Conservation (phyloP, 139 green algal species). For the Dunaliella primolecta region DNA sequence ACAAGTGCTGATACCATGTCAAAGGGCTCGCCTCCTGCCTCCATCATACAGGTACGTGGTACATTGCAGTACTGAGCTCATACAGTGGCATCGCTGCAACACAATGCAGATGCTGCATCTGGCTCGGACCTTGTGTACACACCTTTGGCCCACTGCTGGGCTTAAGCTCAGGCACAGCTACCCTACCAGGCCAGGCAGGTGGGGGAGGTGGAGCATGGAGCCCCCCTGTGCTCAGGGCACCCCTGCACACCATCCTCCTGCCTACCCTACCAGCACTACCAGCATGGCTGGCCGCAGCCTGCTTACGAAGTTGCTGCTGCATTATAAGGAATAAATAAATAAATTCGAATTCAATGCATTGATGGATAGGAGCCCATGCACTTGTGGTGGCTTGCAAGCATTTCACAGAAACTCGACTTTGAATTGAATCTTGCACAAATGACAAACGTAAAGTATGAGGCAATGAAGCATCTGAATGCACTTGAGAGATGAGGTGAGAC, state of each 20-base stretch:
- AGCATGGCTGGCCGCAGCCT: neutral
- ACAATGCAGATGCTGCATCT: neutral
- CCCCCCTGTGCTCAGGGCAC: neutral
- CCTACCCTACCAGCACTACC: neutral
- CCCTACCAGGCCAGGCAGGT: slow-evolving; percentile 43
- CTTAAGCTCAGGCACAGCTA: slow-evolving; percentile 48
- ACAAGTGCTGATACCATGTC: neutral
- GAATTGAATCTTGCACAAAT: too few relatives aligned
- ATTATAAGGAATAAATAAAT: neutral
- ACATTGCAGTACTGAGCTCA: neutral
- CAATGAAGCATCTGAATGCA: too few relatives aligned
- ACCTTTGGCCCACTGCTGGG: slow-evolving; percentile 45
- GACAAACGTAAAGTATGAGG: too few relatives aligned
- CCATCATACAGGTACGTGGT: too few relatives aligned
- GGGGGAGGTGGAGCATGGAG: slow-evolving; percentile 24
- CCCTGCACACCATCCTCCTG: neutral
- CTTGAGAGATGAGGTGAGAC: too few relatives aligned
- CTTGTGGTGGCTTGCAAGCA: too few relatives aligned
- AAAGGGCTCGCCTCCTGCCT: too few relatives aligned
- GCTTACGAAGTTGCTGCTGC: neutral
- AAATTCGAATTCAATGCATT: too few relatives aligned
- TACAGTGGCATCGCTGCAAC: neutral
- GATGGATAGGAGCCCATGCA: too few relatives aligned
- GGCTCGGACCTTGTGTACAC: neutral
- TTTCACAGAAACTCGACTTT: too few relatives aligned